These are phyloP conservation scores for Phytopythium kandeliae DNA, from an alignment of 352 stramenopile species.

Conservation along the genomic window DNA sequence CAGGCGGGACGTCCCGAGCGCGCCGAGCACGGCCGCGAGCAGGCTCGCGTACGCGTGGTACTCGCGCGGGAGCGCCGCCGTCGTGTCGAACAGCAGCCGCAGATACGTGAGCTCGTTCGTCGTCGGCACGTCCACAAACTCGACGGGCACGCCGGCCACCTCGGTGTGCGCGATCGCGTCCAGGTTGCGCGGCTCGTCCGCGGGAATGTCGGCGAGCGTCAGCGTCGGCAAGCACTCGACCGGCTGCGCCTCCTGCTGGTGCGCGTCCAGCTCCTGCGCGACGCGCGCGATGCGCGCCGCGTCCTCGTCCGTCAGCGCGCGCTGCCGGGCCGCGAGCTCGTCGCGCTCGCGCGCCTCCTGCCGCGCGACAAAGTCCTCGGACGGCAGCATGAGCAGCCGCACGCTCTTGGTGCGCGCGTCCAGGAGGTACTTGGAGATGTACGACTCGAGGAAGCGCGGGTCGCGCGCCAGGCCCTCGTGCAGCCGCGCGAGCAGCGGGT, in stretches of 20 bases:
- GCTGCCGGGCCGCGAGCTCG: constrained; percentile 34
- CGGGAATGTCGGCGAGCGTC: constrained; percentile 61
- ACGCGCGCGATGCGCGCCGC: constrained; percentile 46
- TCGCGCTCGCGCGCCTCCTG: constrained; percentile 47
- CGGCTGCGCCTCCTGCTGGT: constrained; percentile 59
- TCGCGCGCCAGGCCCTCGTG: constrained; percentile 54
- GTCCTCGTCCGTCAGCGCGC: constrained; percentile 41
- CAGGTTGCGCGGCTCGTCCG: constrained; percentile 34
- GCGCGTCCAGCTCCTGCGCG: constrained; percentile 40
- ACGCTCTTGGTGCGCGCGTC: constrained; percentile 44
- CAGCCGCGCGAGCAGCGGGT: constrained; percentile 54
- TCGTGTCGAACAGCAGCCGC: constrained; percentile 62
- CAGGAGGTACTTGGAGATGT: constrained; percentile 50
- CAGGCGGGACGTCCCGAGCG: constrained; percentile 63
- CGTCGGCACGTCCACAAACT: constrained; percentile 68
- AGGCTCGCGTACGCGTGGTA: constrained; percentile 66
- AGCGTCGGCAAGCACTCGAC: constrained; percentile 75
- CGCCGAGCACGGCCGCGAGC: constrained; percentile 65
- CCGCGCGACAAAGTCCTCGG: constrained; percentile 48
- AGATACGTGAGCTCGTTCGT: constrained; percentile 85
- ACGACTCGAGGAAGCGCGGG: constrained; percentile 60
- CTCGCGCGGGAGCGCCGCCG: constrained; percentile 33
- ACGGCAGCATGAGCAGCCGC: constrained; percentile 72
- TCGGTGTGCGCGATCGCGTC: constrained; percentile 37
- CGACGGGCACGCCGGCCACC: constrained; percentile 21